Conservation (phyloP, 2,329 filamentous ascomycete genomes). For the Cladosporium sphaerospermum region DNA sequence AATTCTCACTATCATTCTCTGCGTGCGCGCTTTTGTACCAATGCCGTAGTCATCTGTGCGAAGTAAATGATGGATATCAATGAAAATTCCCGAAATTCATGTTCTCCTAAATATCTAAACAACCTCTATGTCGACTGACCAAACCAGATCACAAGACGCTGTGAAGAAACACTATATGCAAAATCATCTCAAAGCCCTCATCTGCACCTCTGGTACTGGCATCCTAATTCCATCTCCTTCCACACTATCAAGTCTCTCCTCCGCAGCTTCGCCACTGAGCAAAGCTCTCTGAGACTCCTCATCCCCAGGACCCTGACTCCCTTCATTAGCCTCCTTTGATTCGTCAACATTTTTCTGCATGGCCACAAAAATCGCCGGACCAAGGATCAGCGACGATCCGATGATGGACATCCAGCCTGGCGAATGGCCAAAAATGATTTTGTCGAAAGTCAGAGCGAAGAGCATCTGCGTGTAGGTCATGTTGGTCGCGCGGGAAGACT, state of each 20-base stretch:
- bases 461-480: slow-evolving; percentile 68
- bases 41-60: no score
- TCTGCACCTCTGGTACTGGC: neutral
- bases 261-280: neutral
- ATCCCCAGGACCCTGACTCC: slow-evolving; percentile 13
- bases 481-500: slow-evolving; percentile 54
- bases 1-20: no score
- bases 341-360: slow-evolving; percentile 42
- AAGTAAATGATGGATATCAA: no score
- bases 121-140: no score
- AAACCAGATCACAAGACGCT: no score
- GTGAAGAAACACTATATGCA: no score
- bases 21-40: no score
- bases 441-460: slow-evolving; percentile 60
- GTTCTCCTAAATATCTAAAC: no score
- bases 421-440: slow-evolving; percentile 55
- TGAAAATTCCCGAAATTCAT: no score
- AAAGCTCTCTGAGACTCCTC: slow-evolving; percentile 23
- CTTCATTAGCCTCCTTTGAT: slow-evolving; percentile 12
- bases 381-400: slow-evolving; percentile 59
- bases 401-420: slow-evolving; percentile 53
- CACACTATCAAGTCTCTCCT: neutral
- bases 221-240: neutral
- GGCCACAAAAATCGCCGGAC: slow-evolving; percentile 59
- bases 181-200: neutral